A percentile compares a stretch with the other conserved stretches of the same genome.
These are phyloP conservation scores for Stemphylium beticola DNA, from an alignment of 2,329 filamentous ascomycete species.

Conservation along the genomic window DNA sequence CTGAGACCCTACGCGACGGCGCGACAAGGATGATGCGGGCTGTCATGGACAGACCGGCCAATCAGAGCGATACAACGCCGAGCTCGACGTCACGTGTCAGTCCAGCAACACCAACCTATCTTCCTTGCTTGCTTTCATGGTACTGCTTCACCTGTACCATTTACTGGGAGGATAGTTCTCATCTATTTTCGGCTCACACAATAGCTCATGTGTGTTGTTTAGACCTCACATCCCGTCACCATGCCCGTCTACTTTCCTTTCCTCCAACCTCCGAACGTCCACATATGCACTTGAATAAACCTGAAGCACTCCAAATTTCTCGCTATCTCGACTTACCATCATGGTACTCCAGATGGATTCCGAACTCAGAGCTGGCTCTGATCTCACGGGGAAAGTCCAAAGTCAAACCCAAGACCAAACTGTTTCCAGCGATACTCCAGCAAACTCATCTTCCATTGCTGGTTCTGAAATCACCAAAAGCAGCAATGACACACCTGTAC, in stretches of 20 bases:
- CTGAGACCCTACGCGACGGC: slow-evolving; percentile 28
- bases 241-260: slow-evolving; percentile 24
- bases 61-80: slow-evolving; percentile 21
- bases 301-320: neutral
- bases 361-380: neutral
- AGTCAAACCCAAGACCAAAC: slow-evolving; percentile 7
- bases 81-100: slow-evolving; percentile 19
- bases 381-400: neutral
- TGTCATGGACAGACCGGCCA: slow-evolving; percentile 17
- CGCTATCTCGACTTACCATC: neutral
- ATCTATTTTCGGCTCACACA: neutral
- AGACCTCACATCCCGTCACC: neutral
- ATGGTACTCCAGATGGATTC: neutral
- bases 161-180: neutral
- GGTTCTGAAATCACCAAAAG: neutral
- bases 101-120: neutral
- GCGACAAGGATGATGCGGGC: slow-evolving; percentile 30
- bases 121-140: slow-evolving; percentile 10
- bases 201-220: neutral
- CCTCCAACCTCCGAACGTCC: slow-evolving; percentile 16
- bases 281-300: slow-evolving; percentile 22
- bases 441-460: neutral
- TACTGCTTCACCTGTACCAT: neutral
- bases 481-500: neutral
- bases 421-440: neutral